These are phyloP conservation scores for Silybum marianum DNA, from an alignment of 129 eudicot species.

Conservation along the genomic window DNA sequence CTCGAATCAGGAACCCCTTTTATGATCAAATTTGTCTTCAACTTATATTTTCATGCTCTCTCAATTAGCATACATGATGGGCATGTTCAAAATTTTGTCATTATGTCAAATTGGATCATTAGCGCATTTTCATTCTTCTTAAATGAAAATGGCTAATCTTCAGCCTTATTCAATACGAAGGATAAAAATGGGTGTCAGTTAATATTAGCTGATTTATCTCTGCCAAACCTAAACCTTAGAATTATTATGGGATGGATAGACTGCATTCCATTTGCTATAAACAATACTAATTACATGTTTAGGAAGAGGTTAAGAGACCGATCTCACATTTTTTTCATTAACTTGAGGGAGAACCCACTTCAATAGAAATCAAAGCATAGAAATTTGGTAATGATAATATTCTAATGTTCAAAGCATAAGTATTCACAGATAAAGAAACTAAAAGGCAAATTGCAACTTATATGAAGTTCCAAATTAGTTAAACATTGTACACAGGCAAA, in stretches of 20 bases:
- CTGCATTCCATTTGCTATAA: background rate
- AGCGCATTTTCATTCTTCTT: background rate
- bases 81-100: background rate
- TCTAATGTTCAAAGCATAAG: background rate
- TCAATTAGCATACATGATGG: background rate
- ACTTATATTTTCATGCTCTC: constrained; percentile 20
- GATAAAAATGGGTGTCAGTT: background rate
- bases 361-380: constrained; percentile 1
- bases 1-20: background rate
- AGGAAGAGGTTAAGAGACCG: background rate
- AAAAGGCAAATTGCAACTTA: background rate
- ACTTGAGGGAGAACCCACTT: background rate
- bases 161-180: background rate
- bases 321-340: background rate
- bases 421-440: background rate
- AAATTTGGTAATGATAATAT: background rate
- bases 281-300: background rate
- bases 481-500: constrained; percentile 16
- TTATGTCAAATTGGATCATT: background rate
- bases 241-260: constrained; percentile 4
- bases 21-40: constrained; percentile 15
- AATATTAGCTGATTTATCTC: background rate
- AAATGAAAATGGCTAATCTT: background rate
- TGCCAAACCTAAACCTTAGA: constrained; percentile 1
- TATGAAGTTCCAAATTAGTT: constrained; percentile 9